Evolutionary conservation across 495 filamentous ascomycete species (phyloP), one percentile per base, ranked within the genome.

Genomic region (Daldinia vernicosa): DNA sequence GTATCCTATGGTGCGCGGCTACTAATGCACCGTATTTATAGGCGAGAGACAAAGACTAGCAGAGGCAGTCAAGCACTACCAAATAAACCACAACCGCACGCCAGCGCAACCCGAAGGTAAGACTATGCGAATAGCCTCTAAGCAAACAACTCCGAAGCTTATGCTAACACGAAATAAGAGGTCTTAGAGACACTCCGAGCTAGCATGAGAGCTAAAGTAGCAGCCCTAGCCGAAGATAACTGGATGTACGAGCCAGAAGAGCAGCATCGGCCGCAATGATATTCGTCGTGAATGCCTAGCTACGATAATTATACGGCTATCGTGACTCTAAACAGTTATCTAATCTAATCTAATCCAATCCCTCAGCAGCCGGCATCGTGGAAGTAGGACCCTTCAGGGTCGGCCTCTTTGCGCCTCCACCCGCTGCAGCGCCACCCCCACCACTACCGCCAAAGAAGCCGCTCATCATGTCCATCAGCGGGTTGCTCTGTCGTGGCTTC

Each of bases 381-480:
- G 74, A 80, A 40, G 83, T 79, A 52, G 83, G 81, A 63, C 80
- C 79, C 56, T 83, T 79, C 22, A 81, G 62, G 7, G 81, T 76
- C 55, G 81, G 81, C 39, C 81, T 80, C 53, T 75, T 80, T 14
- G 82, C 60, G 78, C 70, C 76, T 30, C 77, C 74, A 37, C 76
- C 63, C 54, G 67, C 80, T 72, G 81, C 75, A 76, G 79, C 80
- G 70, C 84, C 74, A 67, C 78, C 76, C 11, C 69, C 70, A 26
- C 82, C 86, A 6, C 87, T 88, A 57, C 93, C 93, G 6, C 93
- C 93, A 77, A 98, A 89, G 86, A 99, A 89, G 68, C 88, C 92
- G 3, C 94, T 92, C 94, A 98, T 97, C 93, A 99, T 98, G 74
- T 98, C 96, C 74, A 98, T 85, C 71, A 98, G 77, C 7, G 93